Conservation (phyloP, 805 yeast genomes). For the Saturnispora ahearnii region DNA sequence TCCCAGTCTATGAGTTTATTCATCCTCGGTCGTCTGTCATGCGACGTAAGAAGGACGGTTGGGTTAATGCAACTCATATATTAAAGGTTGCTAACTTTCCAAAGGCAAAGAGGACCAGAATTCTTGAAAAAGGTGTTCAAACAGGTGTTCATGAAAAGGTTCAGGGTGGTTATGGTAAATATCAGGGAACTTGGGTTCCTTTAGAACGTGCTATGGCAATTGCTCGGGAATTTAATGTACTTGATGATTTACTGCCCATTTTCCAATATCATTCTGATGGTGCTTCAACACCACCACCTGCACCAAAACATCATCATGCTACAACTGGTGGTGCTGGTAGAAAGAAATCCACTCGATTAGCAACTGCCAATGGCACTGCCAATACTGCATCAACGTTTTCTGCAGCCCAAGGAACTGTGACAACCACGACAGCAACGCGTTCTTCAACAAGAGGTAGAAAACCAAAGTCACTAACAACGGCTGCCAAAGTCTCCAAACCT, state of each 20-base stretch:
- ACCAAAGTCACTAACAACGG: background rate
- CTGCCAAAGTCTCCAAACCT: background rate
- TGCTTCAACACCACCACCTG: slow-evolving; percentile 44
- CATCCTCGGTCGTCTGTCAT: slow-evolving; percentile 64
- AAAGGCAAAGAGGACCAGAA: slow-evolving; percentile 87
- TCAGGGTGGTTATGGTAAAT: slow-evolving; percentile 95
- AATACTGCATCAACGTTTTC: background rate
- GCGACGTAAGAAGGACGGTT: slow-evolving; percentile 68
- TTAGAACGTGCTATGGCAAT: slow-evolving; percentile 62
- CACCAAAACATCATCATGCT: slow-evolving; percentile 61
- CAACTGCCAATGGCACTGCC: background rate
- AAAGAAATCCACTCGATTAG: slow-evolving; percentile 11
- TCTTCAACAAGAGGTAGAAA: slow-evolving; percentile 1
- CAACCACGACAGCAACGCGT: slow-evolving; percentile 5
- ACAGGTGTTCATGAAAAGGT: slow-evolving; percentile 83
- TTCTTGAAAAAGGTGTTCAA: slow-evolving; percentile 89
- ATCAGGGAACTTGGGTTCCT: slow-evolving; percentile 98
- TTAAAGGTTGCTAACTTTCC: slow-evolving; percentile 90
- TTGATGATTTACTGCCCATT: slow-evolving; percentile 51
- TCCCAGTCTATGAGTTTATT: slow-evolving; percentile 73
- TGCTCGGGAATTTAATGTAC: slow-evolving; percentile 58
- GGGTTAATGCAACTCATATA: slow-evolving; percentile 94
- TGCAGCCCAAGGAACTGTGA: background rate
- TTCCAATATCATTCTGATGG: slow-evolving; percentile 51
- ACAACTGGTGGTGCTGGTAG: slow-evolving; percentile 35